phyloP scores from a whole-genome alignment of 2,329 filamentous ascomycete genomes.

The Didymella sp. region DNA sequence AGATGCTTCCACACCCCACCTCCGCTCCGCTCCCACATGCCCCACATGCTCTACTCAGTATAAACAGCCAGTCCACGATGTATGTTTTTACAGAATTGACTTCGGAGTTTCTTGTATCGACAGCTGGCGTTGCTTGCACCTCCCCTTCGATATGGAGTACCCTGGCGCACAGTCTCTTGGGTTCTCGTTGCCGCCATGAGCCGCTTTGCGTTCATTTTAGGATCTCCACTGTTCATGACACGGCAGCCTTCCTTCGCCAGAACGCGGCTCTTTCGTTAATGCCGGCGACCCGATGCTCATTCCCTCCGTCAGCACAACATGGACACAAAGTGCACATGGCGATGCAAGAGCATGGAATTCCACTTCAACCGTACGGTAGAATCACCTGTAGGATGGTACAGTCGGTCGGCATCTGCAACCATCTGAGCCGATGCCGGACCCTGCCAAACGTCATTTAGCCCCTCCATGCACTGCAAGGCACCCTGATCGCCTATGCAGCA shows the following conservation, averaged over 20 bases:
- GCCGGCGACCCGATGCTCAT: no score
- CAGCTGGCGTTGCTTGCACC: not conserved
- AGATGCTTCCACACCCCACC: not conserved
- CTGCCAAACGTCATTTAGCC: slow-evolving; percentile 29
- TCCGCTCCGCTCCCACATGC: not conserved
- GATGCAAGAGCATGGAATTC: not conserved
- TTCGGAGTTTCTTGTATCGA: not conserved
- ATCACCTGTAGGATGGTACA: not conserved
- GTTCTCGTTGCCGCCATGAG: not conserved
- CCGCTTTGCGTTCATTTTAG: not conserved
- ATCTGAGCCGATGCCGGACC: slow-evolving; percentile 18
- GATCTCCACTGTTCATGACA: not conserved
- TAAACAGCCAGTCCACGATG: not conserved
- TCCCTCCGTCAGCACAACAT: no score
- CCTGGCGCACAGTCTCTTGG: not conserved
- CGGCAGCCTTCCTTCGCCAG: no score
- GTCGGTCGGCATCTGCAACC: not conserved
- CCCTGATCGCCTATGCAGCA: slow-evolving; percentile 11
- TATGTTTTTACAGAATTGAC: not conserved
- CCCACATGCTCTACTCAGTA: not conserved
- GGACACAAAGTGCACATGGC: not conserved
- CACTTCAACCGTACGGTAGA: not conserved
- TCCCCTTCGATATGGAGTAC: not conserved
- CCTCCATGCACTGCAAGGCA: slow-evolving; percentile 14
- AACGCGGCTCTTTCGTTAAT: not conserved